Evolutionary conservation across 495 filamentous ascomycete species (phyloP).

Genomic region (Aspergillus asperescens): DNA sequence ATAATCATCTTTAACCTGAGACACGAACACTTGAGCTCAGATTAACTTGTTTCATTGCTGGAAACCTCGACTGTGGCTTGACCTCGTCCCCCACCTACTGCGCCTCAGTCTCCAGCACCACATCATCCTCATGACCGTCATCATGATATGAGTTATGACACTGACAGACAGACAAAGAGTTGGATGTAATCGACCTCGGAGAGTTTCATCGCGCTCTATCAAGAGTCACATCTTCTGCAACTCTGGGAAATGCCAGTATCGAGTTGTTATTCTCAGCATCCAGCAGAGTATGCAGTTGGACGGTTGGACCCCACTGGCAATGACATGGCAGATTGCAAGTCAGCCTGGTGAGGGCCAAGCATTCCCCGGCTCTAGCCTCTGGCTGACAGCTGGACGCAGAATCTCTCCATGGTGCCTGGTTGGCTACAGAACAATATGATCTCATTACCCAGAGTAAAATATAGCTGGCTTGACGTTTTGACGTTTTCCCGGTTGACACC

Average conservation of each 20-base stretch:
- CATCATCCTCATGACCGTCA: too few relatives aligned
- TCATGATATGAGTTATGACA: too few relatives aligned
- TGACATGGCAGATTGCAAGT: not conserved
- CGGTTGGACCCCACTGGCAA: slow-evolving; percentile 2
- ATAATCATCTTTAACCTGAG: slow-evolving; percentile 1
- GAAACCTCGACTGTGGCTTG: slow-evolving; percentile 9
- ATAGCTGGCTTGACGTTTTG: not conserved
- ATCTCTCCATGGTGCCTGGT: not conserved
- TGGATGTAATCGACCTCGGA: too few relatives aligned
- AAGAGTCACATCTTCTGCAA: not conserved
- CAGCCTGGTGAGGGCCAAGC: slow-evolving; percentile 10
- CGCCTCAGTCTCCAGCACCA: slow-evolving; percentile 9
- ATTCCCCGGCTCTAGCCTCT: slow-evolving; percentile 1
- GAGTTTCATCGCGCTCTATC: too few relatives aligned
- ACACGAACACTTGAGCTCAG: not conserved
- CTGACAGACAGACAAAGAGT: too few relatives aligned
- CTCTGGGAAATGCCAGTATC: too few relatives aligned
- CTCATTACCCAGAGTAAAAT: not conserved
- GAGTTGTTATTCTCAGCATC: too few relatives aligned
- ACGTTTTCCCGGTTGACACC: not conserved
- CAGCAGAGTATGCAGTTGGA: not conserved
- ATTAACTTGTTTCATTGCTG: not conserved
- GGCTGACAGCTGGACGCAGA: too few relatives aligned
- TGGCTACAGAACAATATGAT: not conserved
- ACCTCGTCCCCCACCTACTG: slow-evolving; percentile 14